Conservation (phyloP, 225 moss, liverwort and hornwort genomes). For the Polytrichum commune region DNA sequence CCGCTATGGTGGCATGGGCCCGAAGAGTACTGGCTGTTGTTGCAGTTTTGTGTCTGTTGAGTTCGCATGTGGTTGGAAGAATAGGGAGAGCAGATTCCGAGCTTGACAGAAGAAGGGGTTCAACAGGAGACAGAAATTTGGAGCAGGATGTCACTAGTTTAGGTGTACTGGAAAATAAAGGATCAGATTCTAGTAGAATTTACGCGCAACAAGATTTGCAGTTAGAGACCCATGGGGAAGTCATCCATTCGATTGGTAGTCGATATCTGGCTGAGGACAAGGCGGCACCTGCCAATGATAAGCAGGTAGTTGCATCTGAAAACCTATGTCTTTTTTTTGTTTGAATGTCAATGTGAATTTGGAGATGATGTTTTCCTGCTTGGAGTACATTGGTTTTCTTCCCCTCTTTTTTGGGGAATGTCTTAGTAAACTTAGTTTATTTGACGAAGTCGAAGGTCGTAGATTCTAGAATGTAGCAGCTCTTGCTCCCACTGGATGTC, state of each 20-base stretch:
- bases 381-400: background rate
- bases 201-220: background rate
- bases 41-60: background rate
- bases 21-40: background rate
- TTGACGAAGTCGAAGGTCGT: background rate
- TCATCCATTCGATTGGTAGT: background rate
- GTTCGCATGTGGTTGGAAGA: background rate
- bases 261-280: background rate
- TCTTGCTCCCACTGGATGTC: background rate
- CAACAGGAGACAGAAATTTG: background rate
- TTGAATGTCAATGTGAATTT: background rate
- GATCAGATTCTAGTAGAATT: background rate
- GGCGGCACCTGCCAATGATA: background rate
- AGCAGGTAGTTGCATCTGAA: background rate
- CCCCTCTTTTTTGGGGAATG: background rate
- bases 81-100: background rate
- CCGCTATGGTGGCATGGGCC: background rate
- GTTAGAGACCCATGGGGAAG: background rate
- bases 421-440: background rate
- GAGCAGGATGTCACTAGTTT: background rate
- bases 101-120: constrained; percentile 5
- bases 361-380: background rate
- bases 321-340: background rate
- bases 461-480: background rate
- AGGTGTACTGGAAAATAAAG: background rate